Percentiles rank a stretch among this genome's conserved stretches.
phyloP scores from a whole-genome alignment of 106 monocot species.

The Xerophyta viscosa region DNA sequence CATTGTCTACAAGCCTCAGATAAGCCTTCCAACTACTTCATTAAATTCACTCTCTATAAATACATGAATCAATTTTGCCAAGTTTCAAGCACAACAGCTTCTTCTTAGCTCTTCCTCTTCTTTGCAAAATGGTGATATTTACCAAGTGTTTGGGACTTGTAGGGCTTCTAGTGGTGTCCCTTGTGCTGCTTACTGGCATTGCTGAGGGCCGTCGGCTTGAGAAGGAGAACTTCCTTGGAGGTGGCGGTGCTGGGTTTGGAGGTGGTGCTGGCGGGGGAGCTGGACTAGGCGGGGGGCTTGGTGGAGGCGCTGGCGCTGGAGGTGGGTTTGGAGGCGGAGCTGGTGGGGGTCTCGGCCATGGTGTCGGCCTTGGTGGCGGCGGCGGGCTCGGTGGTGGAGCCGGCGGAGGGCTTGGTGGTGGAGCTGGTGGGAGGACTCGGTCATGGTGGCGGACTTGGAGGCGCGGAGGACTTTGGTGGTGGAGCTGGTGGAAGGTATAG shows the following conservation, averaged over 20 bases:
- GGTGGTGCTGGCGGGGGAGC: too few species aligned
- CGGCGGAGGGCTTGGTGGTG: conserved; percentile 6
- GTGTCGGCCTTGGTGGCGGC: conserved; percentile 2
- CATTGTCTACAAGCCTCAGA: too few species aligned
- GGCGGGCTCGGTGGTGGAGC: neutral
- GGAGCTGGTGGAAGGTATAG: neutral
- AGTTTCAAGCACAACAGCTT: too few species aligned
- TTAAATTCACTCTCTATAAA: too few species aligned
- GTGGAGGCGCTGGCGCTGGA: too few species aligned
- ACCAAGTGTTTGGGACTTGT: conserved; percentile 2
- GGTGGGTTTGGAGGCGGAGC: conserved; percentile 1
- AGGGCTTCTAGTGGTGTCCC: conserved; percentile 7
- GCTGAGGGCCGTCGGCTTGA: conserved; percentile 1
- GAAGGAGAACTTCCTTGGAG: conserved; percentile 2
- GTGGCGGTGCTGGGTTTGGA: too few species aligned
- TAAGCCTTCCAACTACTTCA: too few species aligned
- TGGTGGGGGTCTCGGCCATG: conserved; percentile 9
- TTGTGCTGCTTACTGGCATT: conserved; percentile 8
- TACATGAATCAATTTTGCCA: too few species aligned
- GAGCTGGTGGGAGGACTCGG: too few species aligned
- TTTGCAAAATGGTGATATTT: conserved; percentile 10
- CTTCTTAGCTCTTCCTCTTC: too few species aligned
- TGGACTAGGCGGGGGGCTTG: too few species aligned
- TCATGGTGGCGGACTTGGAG: conserved; percentile 1
- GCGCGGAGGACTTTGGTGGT: neutral